Base-by-base conservation (phyloP, 345 rosid genomes). In the Syzygium aqueum region DNA sequence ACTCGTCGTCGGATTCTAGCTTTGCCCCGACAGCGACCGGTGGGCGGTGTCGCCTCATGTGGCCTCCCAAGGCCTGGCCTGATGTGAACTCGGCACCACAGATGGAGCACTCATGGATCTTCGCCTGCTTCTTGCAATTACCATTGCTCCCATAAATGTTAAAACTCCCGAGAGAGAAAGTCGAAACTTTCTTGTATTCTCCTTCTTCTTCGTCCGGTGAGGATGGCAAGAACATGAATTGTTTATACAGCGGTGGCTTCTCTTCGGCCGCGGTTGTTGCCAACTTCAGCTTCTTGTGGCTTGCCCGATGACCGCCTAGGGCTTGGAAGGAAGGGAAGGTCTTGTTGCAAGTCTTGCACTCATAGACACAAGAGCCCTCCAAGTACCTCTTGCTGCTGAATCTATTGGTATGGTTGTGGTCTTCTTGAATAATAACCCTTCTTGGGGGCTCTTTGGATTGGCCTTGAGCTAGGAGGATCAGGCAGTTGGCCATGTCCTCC, bases 41-140 rank as follows among this genome's bases (percentile, higher is more conserved):
- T 3, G 87, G 89, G 56, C 98, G 90, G 84, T 98, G 99, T 88
- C 99, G 91, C 91, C 99, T 89, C 99, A 98, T 98, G 86, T 98
- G 99, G 28, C 99, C 99, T 7, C 99, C 99, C 84, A 98, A 91
- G 15, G 99, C 99, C 92, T 98, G 99, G 13, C 99, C 99, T 0
- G 99, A 98, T 10, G 94, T 92, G 65, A 98, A 98, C 88, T 94
- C 98, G 1, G 96, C 96, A 11, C 99, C 98, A 61, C 99, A 98
- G 86, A 96, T 91, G 3, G 96, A 95, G 89, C 99, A 98, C 88
- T 94, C 99, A 53, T 98, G 99, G 85, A 96, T 92, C 92, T 98
- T 96, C 10, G 77, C 85, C 89, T 92, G 86, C 21, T 88, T 27
- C 80, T 87, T 57, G 85, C 59, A 49, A 54, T 84, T 84, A 16